Conservation (phyloP, 2,329 filamentous ascomycete species). For the Annulohypoxylon truncatum region DNA sequence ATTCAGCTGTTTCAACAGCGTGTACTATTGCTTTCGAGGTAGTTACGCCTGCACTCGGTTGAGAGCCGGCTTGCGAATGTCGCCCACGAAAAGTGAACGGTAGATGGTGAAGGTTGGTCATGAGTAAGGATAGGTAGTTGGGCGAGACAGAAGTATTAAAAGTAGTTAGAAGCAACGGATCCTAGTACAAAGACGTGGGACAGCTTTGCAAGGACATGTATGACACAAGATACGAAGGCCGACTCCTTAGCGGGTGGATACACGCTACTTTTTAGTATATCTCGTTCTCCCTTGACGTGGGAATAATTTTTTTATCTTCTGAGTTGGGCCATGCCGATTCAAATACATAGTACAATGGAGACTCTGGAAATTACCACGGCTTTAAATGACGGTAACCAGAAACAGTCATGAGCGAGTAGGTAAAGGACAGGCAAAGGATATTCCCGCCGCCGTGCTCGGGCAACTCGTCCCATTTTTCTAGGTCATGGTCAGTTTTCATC, state of each 20-base stretch:
- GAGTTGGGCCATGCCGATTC: constrained; percentile 28
- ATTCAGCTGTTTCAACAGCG: constrained; percentile 28
- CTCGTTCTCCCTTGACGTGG: constrained; percentile 22
- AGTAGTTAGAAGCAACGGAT: constrained; percentile 6
- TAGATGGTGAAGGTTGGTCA: constrained; percentile 37
- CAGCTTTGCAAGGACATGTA: constrained; percentile 34
- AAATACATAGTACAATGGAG: constrained; percentile 35
- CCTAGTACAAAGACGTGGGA: constrained; percentile 34
- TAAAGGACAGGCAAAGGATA: constrained; percentile 15
- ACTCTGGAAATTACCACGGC: constrained; percentile 20
- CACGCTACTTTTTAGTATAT: constrained; percentile 35
- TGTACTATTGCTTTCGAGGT: constrained; percentile 35
- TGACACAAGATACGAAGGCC: constrained; percentile 36
- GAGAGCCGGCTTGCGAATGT: constrained; percentile 26
- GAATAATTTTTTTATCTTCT: constrained; percentile 9
- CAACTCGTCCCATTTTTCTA: constrained; percentile 39
- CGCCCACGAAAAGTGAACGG: constrained; percentile 36
- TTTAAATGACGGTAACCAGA: constrained; percentile 27
- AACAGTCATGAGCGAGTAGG: not conserved
- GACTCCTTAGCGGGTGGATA: constrained; percentile 30
- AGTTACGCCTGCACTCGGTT: constrained; percentile 25
- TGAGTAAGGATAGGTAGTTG: constrained; percentile 21
- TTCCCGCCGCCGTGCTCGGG: constrained; percentile 32
- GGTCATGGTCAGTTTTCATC: constrained; percentile 36
- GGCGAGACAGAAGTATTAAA: constrained; percentile 35